These are phyloP conservation scores for Rubia tinctorum DNA, from an alignment of 305 asterid genomes.

Conservation along the genomic window DNA sequence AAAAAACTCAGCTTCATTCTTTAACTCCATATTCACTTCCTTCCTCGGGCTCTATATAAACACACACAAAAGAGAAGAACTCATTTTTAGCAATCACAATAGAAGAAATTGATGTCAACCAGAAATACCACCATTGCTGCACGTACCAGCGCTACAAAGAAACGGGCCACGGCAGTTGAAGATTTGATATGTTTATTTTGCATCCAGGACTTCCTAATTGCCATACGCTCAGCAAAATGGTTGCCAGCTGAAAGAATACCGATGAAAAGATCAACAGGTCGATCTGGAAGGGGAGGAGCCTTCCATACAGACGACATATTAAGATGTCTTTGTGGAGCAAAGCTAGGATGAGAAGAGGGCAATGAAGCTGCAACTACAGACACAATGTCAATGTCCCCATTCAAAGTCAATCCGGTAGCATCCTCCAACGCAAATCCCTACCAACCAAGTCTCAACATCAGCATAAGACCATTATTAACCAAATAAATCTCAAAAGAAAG, in stretches of 20 bases:
- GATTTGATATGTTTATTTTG: constrained; percentile 23
- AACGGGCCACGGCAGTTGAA: constrained; percentile 25
- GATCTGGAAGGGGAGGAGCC: constrained; percentile 28
- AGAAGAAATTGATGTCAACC: background rate
- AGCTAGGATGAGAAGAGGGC: constrained; percentile 32
- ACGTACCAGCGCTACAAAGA: constrained; percentile 32
- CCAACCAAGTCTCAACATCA: background rate
- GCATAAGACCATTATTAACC: background rate
- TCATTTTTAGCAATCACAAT: background rate
- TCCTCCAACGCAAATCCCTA: constrained; percentile 36
- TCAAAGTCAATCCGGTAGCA: constrained; percentile 30
- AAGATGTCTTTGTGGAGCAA: constrained; percentile 33
- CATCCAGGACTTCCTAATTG: constrained; percentile 34
- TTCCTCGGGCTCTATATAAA: constrained; percentile 58
- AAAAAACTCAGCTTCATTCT: constrained; percentile 76
- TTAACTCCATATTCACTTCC: constrained; percentile 64
- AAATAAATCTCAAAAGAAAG: background rate
- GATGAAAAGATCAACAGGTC: constrained; percentile 28
- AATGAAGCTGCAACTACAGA: constrained; percentile 33
- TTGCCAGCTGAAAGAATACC: constrained; percentile 32
- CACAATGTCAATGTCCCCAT: constrained; percentile 30
- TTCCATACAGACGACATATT: constrained; percentile 30
- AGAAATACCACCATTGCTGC: background rate
- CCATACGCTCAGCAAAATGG: constrained; percentile 38
- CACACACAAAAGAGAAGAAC: constrained; percentile 9